Percentiles rank a stretch among this genome's conserved stretches.
phyloP scores from a whole-genome alignment of 225 moss, liverwort and hornwort genomes.

The Neckera pumila region DNA sequence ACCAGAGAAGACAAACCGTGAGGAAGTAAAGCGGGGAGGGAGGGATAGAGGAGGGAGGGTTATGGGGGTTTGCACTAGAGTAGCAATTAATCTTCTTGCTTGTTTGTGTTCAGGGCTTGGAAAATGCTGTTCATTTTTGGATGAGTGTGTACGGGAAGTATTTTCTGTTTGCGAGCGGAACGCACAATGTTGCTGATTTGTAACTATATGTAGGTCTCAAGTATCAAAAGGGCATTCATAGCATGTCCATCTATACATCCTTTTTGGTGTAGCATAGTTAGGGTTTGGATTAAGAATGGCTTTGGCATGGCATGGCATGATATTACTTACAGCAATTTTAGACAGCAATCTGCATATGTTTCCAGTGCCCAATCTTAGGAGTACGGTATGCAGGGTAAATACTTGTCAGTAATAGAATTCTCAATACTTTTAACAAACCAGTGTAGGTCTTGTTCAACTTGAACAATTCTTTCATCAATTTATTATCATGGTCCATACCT shows the following conservation, averaged over 20 bases:
- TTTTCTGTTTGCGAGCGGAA: not conserved
- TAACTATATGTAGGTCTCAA: constrained; percentile 16
- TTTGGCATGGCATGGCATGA: constrained; percentile 14
- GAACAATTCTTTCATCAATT: constrained; percentile 22
- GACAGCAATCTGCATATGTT: not conserved
- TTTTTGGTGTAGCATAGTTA: constrained; percentile 35
- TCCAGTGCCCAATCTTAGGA: constrained; percentile 1
- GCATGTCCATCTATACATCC: constrained; percentile 12
- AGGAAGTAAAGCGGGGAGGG: no score
- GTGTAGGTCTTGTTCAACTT: constrained; percentile 21
- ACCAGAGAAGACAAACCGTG: not conserved
- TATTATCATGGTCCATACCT: not conserved
- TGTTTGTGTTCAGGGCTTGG: constrained; percentile 7
- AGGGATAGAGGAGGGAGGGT: not conserved
- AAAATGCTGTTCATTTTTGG: constrained; percentile 8
- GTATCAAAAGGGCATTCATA: constrained; percentile 5
- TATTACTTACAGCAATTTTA: constrained; percentile 8
- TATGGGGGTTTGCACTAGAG: not conserved
- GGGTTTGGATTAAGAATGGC: constrained; percentile 6
- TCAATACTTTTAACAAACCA: constrained; percentile 7
- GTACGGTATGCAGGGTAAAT: constrained; percentile 14
- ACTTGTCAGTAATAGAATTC: constrained; percentile 26
- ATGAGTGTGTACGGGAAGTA: not conserved
- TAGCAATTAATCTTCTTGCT: not conserved
- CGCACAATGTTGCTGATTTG: constrained; percentile 14